Evolutionary conservation across 129 eudicot species (phyloP).

Genomic region (Smallanthus sonchifolius): DNA sequence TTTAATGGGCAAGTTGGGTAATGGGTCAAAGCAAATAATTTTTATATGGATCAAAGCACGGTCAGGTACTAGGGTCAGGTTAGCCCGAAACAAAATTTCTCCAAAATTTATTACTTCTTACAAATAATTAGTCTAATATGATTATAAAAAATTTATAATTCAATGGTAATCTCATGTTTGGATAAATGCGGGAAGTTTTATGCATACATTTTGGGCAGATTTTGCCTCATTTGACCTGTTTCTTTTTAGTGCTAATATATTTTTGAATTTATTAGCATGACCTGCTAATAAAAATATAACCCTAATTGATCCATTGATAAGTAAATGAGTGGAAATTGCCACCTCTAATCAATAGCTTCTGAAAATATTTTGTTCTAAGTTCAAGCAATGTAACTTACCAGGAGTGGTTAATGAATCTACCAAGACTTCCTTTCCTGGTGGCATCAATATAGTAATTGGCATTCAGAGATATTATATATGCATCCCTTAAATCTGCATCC

Average conservation of each 20-base stretch:
- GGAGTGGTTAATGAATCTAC: conserved; percentile 94
- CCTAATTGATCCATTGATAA: neutral
- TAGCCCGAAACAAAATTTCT: neutral
- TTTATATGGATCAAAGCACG: neutral
- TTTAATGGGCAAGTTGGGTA: neutral
- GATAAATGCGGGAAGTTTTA: neutral
- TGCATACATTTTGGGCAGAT: neutral
- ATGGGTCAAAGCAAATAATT: neutral
- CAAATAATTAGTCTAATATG: neutral
- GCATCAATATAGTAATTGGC: conserved; percentile 78
- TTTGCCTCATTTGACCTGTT: neutral
- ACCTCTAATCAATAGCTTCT: conserved; percentile 6
- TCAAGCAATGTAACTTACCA: conserved; percentile 47
- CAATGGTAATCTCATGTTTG: neutral
- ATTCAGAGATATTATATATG: conserved; percentile 79
- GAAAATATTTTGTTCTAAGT: conserved; percentile 8
- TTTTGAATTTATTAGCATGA: neutral
- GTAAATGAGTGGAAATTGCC: neutral
- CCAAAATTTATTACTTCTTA: neutral
- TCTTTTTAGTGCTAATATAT: neutral
- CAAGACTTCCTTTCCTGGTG: conserved; percentile 84
- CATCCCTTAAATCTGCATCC: conserved; percentile 69
- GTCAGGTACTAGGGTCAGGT: neutral
- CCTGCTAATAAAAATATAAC: neutral
- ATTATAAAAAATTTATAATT: neutral